Conservation (phyloP, 1,284 basidiomycete genomes). For the Fomitopsis pinicola region DNA sequence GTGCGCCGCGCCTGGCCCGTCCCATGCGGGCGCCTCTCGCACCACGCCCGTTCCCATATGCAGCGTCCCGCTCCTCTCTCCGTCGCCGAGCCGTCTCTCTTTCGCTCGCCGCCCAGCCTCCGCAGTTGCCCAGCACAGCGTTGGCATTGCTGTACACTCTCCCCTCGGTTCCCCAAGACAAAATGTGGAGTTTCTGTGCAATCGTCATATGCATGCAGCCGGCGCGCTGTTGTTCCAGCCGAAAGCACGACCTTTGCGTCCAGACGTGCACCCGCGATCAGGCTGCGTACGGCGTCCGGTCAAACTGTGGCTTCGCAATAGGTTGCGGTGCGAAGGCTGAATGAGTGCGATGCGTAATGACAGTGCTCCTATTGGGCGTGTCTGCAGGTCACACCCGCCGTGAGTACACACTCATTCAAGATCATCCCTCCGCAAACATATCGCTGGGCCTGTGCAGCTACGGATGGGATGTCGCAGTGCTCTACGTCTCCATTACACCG, state of each 20-base stretch:
- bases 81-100: background rate
- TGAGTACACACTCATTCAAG: background rate
- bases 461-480: background rate
- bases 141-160: background rate
- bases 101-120: background rate
- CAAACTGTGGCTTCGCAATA: background rate
- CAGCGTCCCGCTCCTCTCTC: background rate
- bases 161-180: background rate
- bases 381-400: background rate
- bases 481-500: background rate
- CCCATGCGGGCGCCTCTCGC: background rate
- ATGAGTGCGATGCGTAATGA: background rate
- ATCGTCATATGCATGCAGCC: no score
- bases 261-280: background rate
- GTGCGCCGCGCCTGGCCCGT: background rate
- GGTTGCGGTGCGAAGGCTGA: background rate
- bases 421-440: background rate
- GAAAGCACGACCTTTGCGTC: background rate
- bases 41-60: background rate
- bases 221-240: background rate
- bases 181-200: background rate
- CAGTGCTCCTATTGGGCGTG: background rate
- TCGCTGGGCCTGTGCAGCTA: background rate
- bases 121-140: background rate
- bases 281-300: background rate